Evolutionary conservation across 306 rosid genomes (phyloP).

Genomic region (Delonix regia): DNA sequence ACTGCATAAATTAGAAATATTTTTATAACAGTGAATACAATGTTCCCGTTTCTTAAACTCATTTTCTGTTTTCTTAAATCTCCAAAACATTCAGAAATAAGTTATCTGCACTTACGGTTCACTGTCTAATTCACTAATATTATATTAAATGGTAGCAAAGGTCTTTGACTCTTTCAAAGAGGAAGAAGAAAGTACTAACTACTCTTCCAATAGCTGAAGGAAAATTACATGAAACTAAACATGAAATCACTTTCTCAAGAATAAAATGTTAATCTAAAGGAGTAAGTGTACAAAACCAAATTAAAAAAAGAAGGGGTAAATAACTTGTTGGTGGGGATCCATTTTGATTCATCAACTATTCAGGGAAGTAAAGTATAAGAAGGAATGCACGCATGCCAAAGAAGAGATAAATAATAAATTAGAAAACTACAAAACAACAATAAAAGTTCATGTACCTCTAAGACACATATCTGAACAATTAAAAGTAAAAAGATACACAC

Average conservation of each 20-base stretch:
- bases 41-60: not conserved
- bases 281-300: slow-evolving; percentile 19
- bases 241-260: slow-evolving; percentile 20
- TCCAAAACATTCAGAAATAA: not conserved
- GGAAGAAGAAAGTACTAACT: slow-evolving; percentile 8
- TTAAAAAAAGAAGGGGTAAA: slow-evolving; percentile 26
- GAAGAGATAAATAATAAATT: slow-evolving; percentile 28
- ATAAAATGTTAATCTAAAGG: not conserved
- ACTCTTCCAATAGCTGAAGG: not conserved
- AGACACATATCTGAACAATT: slow-evolving; percentile 90
- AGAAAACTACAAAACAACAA: slow-evolving; percentile 8
- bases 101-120: not conserved
- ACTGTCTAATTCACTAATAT: not conserved
- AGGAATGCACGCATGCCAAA: slow-evolving; percentile 30
- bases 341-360: slow-evolving; percentile 59
- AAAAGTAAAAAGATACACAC: too few relatives aligned
- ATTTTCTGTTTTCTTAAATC: not conserved
- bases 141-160: slow-evolving; percentile 6
- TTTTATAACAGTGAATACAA: not conserved
- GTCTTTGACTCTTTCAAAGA: not conserved
- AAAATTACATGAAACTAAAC: not conserved
- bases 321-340: slow-evolving; percentile 63
- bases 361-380: slow-evolving; percentile 28
- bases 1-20: slow-evolving; percentile 12
- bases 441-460: slow-evolving; percentile 62